Percentiles rank a stretch among this genome's conserved stretches.
phyloP scores from a whole-genome alignment of 306 rosid species.

The Ochetophila trinervis region DNA sequence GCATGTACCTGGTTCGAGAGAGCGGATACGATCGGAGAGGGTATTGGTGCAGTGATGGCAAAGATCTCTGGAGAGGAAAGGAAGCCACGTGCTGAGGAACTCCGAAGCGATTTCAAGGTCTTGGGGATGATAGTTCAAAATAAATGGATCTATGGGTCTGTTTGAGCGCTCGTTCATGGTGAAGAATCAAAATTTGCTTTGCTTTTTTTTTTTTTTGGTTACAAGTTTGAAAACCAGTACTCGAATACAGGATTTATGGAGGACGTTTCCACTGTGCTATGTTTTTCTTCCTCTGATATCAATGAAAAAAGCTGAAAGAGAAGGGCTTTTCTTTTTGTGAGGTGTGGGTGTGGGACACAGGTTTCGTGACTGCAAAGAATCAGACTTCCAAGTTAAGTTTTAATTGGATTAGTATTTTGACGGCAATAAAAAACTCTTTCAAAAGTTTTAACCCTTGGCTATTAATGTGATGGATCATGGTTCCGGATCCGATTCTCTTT shows the following conservation, averaged over 20 bases:
- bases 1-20: constrained; percentile 64
- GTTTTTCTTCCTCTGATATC: too few relatives aligned
- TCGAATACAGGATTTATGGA: too few relatives aligned
- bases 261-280: too few relatives aligned
- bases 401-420: background rate
- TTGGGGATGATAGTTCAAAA: constrained; percentile 51
- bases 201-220: too few relatives aligned
- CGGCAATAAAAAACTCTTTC: too few relatives aligned
- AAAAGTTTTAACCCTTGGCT: too few relatives aligned
- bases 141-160: constrained; percentile 49
- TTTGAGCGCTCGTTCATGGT: constrained; percentile 35
- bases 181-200: too few relatives aligned
- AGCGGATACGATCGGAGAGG: constrained; percentile 71
- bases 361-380: background rate
- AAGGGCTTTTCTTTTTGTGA: background rate
- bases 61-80: constrained; percentile 86
- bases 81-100: constrained; percentile 79
- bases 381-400: background rate
- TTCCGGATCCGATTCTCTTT: too few relatives aligned
- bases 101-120: constrained; percentile 86
- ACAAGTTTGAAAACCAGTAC: background rate
- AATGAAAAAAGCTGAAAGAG: too few relatives aligned
- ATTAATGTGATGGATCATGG: too few relatives aligned
- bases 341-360: background rate
- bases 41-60: constrained; percentile 53